A percentile compares a stretch with the other conserved stretches of the same genome.
Evolutionary conservation across 1,139 yeast species (phyloP).

Genomic region (Saccharomyces hybrid): DNA sequence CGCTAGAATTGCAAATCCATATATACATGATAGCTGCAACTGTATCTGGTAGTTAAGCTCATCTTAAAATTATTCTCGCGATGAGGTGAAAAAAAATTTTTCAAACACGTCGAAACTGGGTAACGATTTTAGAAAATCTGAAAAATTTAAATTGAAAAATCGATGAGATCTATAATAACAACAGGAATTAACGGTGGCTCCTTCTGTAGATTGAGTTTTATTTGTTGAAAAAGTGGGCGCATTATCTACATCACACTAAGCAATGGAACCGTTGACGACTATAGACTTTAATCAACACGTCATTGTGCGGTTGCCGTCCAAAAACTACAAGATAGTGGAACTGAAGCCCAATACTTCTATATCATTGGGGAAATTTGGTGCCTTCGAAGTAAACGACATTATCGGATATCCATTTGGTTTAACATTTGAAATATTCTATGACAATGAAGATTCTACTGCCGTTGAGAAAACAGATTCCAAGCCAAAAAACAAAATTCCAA

Average conservation of each 20-base stretch:
- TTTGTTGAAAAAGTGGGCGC: too few species aligned
- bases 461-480: constrained; percentile 28
- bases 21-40: neutral
- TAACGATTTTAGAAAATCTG: neutral
- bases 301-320: constrained; percentile 72
- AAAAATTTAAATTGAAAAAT: neutral
- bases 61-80: constrained; percentile 4
- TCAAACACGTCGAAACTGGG: neutral
- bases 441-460: constrained; percentile 25
- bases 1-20: neutral
- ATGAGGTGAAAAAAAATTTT: constrained; percentile 20
- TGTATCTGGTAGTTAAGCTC: neutral
- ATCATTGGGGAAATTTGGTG: constrained; percentile 85
- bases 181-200: too few species aligned
- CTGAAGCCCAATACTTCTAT: constrained; percentile 53
- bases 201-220: too few species aligned
- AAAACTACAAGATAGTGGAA: constrained; percentile 63
- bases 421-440: constrained; percentile 74
- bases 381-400: constrained; percentile 67
- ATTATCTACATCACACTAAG: neutral
- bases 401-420: constrained; percentile 83
- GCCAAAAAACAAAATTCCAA: constrained; percentile 21
- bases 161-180: neutral
- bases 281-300: constrained; percentile 39
- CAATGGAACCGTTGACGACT: constrained; percentile 25